These are phyloP conservation scores for Gardenia jasminoides DNA, from an alignment of 257 asterid genomes.

Conservation along the genomic window DNA sequence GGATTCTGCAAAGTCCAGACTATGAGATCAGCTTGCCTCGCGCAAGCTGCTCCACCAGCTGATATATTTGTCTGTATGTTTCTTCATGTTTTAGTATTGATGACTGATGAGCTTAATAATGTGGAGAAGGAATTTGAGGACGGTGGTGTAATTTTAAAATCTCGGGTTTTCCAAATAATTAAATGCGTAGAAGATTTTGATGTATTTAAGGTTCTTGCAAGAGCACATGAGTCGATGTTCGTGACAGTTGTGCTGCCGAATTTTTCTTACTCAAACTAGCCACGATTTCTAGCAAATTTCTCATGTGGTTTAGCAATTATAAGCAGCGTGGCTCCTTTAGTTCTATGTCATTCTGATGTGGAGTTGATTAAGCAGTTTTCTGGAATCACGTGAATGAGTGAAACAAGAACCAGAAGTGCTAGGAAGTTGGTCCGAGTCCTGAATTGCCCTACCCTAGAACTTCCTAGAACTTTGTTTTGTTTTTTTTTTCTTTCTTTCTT, in stretches of 20 bases:
- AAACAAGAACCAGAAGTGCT: too few species aligned
- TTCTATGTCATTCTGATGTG: too few species aligned
- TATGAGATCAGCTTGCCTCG: constrained; percentile 31
- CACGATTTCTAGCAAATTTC: not conserved
- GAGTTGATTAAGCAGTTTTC: too few species aligned
- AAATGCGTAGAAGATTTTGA: not conserved
- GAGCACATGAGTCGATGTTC: not conserved
- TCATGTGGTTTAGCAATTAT: not conserved
- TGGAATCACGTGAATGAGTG: too few species aligned
- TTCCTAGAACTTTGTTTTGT: too few species aligned
- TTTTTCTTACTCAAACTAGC: not conserved
- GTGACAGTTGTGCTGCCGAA: not conserved
- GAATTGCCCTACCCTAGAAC: too few species aligned
- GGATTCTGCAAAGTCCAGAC: constrained; percentile 54
- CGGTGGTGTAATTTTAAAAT: not conserved
- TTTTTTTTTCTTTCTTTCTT: too few species aligned
- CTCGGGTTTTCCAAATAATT: not conserved
- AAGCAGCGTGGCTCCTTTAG: too few species aligned
- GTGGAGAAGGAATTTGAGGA: not conserved
- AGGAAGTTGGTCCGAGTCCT: too few species aligned
- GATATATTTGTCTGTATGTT: not conserved
- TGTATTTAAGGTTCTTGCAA: not conserved
- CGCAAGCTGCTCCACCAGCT: not conserved
- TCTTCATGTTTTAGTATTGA: not conserved
- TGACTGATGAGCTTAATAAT: constrained; percentile 10